Evolutionary conservation across 345 rosid species (phyloP), one percentile per base, ranked within the genome.

Genomic region (Schrenkiella parvula): DNA sequence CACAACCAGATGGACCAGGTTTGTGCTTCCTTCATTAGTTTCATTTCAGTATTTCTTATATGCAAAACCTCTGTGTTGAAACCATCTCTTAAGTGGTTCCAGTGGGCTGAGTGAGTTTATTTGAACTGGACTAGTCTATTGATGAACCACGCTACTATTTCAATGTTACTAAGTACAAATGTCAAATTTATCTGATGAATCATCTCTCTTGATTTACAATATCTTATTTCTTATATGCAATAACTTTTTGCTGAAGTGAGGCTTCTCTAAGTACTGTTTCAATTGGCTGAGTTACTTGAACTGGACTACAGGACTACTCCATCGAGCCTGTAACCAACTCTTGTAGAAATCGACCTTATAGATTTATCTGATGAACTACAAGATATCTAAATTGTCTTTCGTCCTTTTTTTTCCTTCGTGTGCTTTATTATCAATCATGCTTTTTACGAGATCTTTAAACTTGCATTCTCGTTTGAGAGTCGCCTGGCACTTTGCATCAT

Each of bases 1-100:
- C 54, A 62, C 44, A 38, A 57, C 63, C 66, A 76, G 11, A 37
- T 66, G 39, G 81, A 72, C 71, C 81, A 82, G 89, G 96, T 88
- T 61, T 56, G 68, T 39, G 26, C 47, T 67, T 73, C 71, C 62
- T 47, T 66, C 41, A 37, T 48, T 28, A 15, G 42, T 60, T 39
- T 48, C 61, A 23, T 59, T 65, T 63, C 14, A 37, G 1, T 50
- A 3, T 26, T 14, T 52, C 35, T 64, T 53, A 17, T 42, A 54
- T 64, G 56, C 70, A 53, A 64, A 31, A 34, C 21, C n/a, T 19
- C 22, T 25, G 25, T 56, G 29, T 15, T 54, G 66, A 65, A 25
- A 18, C 34, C 22, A 41, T 64, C 51, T 54, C 58, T 44, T 55
- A 26, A 12, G 18, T 63, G 9, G 70, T 63, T 76, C 31, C 35